phyloP scores from a whole-genome alignment of 2,329 filamentous ascomycete species.

The Cucurbitaria berberidis region DNA sequence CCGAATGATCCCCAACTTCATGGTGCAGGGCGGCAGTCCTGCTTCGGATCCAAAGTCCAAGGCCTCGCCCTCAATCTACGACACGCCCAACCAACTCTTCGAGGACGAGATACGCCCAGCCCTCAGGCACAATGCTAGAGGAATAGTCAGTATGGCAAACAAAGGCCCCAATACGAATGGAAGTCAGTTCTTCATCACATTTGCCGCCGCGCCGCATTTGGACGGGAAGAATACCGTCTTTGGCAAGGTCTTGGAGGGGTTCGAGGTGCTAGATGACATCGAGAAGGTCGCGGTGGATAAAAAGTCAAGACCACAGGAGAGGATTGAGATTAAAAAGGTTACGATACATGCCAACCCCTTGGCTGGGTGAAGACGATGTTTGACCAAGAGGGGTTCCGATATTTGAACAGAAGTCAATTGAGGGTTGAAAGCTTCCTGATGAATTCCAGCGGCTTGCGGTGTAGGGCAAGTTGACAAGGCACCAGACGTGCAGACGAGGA shows the following conservation, averaged over 20 bases:
- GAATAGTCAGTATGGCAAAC: constrained; percentile 79
- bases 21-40: constrained; percentile 74
- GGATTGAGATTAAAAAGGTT: constrained; percentile 69
- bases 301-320: constrained; percentile 75
- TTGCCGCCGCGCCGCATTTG: constrained; percentile 78
- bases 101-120: constrained; percentile 81
- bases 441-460: background rate
- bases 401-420: background rate
- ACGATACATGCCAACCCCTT: constrained; percentile 82
- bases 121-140: constrained; percentile 70
- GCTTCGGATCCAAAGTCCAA: constrained; percentile 61
- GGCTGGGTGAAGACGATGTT: constrained; percentile 58
- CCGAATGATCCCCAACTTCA: constrained; percentile 80
- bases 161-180: constrained; percentile 76
- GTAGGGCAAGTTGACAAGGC: background rate
- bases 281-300: constrained; percentile 76
- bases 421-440: background rate
- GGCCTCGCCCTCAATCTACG: constrained; percentile 74
- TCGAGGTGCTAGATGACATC: constrained; percentile 71
- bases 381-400: background rate
- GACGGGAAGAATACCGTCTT: constrained; percentile 87
- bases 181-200: constrained; percentile 81
- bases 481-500: background rate
- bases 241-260: constrained; percentile 68
- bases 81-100: constrained; percentile 59